Conservation (phyloP, 164 flowering plant genomes). For the Vitis rupestris region DNA sequence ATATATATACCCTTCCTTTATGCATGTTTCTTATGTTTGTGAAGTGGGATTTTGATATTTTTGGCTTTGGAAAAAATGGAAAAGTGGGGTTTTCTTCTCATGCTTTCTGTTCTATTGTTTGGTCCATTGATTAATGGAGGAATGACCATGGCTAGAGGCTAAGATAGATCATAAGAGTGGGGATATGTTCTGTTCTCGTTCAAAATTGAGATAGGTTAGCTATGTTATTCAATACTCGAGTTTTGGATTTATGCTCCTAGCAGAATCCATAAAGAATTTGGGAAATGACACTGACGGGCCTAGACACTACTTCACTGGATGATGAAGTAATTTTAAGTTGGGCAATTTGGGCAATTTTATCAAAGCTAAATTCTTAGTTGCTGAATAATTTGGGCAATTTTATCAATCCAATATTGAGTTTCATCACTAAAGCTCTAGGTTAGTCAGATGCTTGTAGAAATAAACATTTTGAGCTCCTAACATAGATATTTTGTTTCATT, state of each 20-base stretch:
- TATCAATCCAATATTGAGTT: constrained; percentile 55
- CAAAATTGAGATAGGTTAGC: too few species aligned
- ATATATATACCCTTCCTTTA: constrained; percentile 2
- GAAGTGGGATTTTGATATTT: constrained; percentile 3
- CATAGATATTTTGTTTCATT: too few species aligned
- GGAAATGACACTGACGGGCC: too few species aligned
- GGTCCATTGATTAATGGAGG: constrained; percentile 20
- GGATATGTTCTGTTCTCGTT: constrained; percentile 34
- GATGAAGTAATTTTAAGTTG: too few species aligned
- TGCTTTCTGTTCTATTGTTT: constrained; percentile 11
- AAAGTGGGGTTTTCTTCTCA: background rate
- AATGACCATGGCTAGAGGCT: constrained; percentile 11
- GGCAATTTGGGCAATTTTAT: too few species aligned
- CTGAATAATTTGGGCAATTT: constrained; percentile 58
- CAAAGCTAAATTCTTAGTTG: constrained; percentile 55
- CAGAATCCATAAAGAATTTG: too few species aligned
- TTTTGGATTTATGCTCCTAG: too few species aligned
- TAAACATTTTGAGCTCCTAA: too few species aligned
- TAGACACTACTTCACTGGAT: too few species aligned
- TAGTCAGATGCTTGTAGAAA: background rate
- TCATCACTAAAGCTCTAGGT: constrained; percentile 59
- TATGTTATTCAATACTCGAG: too few species aligned
- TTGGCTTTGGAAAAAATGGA: background rate
- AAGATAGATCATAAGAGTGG: constrained; percentile 49
- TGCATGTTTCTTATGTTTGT: background rate